Evolutionary conservation across 768 basidiomycete species (phyloP), one percentile per base, ranked within the genome.

Genomic region (Exidia glandulosa): DNA sequence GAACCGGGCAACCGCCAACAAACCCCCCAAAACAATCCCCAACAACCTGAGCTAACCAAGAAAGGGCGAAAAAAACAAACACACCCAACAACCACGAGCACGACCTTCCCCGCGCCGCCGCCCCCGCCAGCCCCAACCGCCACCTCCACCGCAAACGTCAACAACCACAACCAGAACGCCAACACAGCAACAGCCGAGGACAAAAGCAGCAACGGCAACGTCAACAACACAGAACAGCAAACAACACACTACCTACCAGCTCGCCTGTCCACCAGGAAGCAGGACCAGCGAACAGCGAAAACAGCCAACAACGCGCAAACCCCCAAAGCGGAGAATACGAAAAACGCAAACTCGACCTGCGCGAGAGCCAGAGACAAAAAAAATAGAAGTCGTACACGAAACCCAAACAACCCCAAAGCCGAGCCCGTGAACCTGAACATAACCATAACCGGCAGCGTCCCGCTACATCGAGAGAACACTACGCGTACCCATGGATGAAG

Each of bases 111-210:
- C 48, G 81, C 86, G 9, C 90, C 90, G 12, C 88, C 86, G 5
- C 86, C 86, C n/a, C 78, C 69, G 3, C 89, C 88, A 56, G 83
- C 77, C 13, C 84, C 82, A 27, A 86, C 87, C 71, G 95, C 94
- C 62, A 80, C 81, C 69, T 90, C 81, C 19, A 95, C 87, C 3
- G 88, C 89, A 25, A 90, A 73, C 19, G 83, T 87, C 1, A 90
- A 88, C 47, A 96, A 80, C 94, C 94, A 96, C 67, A 95, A 93
- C 7, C 90, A 83, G 70, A 96, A 94, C 7, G 83, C 82, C 32
- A 86, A 81, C 2, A 93, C 87, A 14, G 94, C 91, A 68, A 85
- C 85, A 52, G 78, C 81, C 91, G 93, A 63, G 52, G 31, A 41
- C 58, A 60, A 62, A 31, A 25, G 3, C 50, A 47, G 60, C 32